Conservation (phyloP, 2,329 filamentous ascomycete genomes). For the Plectosphaerella sp. region DNA sequence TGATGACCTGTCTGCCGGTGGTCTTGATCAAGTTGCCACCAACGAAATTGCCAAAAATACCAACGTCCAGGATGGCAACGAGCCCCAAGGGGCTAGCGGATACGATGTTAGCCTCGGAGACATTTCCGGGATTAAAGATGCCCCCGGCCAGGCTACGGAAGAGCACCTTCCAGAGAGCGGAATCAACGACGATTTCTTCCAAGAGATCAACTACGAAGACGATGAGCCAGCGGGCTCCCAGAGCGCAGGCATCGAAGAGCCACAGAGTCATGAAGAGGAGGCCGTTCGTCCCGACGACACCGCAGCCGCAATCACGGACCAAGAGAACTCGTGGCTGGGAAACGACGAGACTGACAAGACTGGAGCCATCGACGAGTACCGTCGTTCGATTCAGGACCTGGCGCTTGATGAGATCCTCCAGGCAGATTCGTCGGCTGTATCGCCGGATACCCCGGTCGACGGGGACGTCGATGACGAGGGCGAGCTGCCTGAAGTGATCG, state of each 20-base stretch:
- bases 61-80: too few relatives aligned
- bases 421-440: slow-evolving; percentile 6
- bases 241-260: too few relatives aligned
- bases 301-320: not conserved
- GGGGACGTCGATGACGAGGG: slow-evolving; percentile 15
- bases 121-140: too few relatives aligned
- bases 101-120: too few relatives aligned
- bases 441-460: slow-evolving; percentile 5
- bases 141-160: not conserved
- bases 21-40: too few relatives aligned
- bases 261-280: slow-evolving; percentile 1
- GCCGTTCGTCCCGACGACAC: slow-evolving; percentile 2
- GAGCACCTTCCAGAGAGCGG: not conserved
- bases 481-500: slow-evolving; percentile 31
- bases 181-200: slow-evolving; percentile 8
- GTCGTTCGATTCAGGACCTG: not conserved
- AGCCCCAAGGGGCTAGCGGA: too few relatives aligned
- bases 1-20: too few relatives aligned
- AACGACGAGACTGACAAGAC: slow-evolving; percentile 1
- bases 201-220: slow-evolving; percentile 27
- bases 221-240: slow-evolving; percentile 23
- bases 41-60: too few relatives aligned
- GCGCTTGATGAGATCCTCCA: slow-evolving; percentile 2
- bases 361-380: not conserved
- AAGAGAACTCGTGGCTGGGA: not conserved